Evolutionary conservation across 345 rosid species (phyloP).

Genomic region (Arabis hirsuta): DNA sequence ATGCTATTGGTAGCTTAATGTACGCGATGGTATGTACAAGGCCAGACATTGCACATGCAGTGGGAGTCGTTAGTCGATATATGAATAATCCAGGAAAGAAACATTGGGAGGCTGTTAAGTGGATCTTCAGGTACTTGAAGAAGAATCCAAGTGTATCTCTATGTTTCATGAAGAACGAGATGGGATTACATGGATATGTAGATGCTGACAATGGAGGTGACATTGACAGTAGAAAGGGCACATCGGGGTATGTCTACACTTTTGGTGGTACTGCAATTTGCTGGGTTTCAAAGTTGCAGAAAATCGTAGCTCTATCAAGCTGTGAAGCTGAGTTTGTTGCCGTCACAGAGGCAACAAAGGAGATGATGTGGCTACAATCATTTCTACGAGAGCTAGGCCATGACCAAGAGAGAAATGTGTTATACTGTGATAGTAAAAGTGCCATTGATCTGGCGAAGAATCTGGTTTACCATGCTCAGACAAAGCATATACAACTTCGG

Average conservation of each 20-base stretch:
- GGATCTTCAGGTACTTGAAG: neutral
- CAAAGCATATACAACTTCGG: no score
- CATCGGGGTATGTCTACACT: neutral
- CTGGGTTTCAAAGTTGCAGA: neutral
- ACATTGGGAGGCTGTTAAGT: neutral
- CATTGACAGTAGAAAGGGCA: neutral
- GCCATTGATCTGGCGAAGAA: no score
- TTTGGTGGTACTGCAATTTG: slow-evolving; percentile 3
- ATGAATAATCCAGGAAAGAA: neutral
- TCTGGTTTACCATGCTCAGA: no score
- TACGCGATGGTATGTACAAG: neutral
- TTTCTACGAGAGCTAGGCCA: neutral
- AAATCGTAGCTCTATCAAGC: slow-evolving; percentile 1
- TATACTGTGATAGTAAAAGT: no score
- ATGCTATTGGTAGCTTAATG: neutral
- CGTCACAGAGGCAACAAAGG: neutral
- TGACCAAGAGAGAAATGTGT: no score
- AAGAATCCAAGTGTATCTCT: neutral
- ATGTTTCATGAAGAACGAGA: neutral
- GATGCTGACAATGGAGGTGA: neutral
- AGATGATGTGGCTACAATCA: neutral
- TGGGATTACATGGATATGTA: neutral
- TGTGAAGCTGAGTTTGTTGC: neutral
- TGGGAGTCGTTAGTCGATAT: neutral
- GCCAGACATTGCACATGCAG: neutral